Evolutionary conservation across 202 grass and related monocot genomes (phyloP).

Genomic region (Panicum virgatum): DNA sequence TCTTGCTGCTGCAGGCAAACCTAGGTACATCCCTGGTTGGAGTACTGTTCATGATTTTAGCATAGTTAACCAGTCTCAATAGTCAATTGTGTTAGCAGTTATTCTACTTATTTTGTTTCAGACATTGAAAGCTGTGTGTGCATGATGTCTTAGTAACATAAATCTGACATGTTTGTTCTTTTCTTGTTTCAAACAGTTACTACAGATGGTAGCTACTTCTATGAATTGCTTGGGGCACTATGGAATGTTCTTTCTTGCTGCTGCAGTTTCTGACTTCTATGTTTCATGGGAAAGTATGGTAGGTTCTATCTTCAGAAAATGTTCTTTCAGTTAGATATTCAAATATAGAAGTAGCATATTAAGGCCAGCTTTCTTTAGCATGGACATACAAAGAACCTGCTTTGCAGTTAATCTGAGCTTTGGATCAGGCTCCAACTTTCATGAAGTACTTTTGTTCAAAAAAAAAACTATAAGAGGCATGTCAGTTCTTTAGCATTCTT

Average conservation of each 20-base stretch:
- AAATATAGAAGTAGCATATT: too few relatives aligned
- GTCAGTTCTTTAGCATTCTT: neutral
- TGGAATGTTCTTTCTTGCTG: conserved; percentile 84
- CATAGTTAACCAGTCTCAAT: neutral
- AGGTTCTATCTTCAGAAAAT: conserved; percentile 28
- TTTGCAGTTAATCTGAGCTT: too few relatives aligned
- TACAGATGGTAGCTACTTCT: conserved; percentile 64
- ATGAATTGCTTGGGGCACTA: conserved; percentile 58
- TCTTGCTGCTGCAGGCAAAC: too few relatives aligned
- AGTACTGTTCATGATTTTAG: neutral
- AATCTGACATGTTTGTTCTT: neutral
- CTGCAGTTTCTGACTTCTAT: conserved; percentile 95
- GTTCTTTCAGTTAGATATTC: too few relatives aligned
- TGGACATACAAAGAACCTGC: too few relatives aligned
- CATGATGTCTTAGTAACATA: neutral
- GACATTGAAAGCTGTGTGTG: neutral
- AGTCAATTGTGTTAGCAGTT: neutral
- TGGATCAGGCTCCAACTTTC: too few relatives aligned
- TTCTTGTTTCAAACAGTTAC: conserved; percentile 61
- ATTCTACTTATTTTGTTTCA: neutral
- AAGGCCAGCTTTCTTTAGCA: too few relatives aligned
- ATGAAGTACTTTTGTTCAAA: too few relatives aligned
- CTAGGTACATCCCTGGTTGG: conserved; percentile 61
- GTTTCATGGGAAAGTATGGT: conserved; percentile 98
- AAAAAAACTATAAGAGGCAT: too few relatives aligned